Evolutionary conservation across 2,329 filamentous ascomycete genomes (phyloP).

Genomic region (Hymenoscyphus salicellus): DNA sequence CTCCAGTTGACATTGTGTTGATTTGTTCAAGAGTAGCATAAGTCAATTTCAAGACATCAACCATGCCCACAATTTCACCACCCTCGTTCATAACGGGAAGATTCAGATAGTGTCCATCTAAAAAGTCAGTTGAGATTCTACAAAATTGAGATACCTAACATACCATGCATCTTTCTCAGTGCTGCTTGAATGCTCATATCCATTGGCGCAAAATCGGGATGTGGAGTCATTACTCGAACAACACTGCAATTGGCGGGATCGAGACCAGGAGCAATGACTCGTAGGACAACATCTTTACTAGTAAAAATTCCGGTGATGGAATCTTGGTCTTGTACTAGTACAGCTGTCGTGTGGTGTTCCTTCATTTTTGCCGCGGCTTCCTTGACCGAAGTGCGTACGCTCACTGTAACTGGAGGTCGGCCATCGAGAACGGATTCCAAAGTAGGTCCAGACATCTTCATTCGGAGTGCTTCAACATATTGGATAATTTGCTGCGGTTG

Average conservation of each 20-base stretch:
- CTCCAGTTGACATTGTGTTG: slow-evolving; percentile 86
- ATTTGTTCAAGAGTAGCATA: slow-evolving; percentile 97
- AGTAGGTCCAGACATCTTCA: slow-evolving; percentile 97
- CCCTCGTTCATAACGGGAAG: slow-evolving; percentile 96
- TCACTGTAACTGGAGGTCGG: slow-evolving; percentile 88
- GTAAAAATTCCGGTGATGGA: slow-evolving; percentile 99
- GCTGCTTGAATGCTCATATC: slow-evolving; percentile 99
- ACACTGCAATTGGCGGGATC: slow-evolving; percentile 95
- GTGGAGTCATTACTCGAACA: slow-evolving; percentile 97
- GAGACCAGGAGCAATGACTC: slow-evolving; percentile 93
- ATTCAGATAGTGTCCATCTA: slow-evolving; percentile 97
- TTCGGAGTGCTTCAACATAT: slow-evolving; percentile 91
- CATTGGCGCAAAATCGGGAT: slow-evolving; percentile 96
- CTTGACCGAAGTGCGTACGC: slow-evolving; percentile 91
- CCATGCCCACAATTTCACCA: slow-evolving; percentile 98
- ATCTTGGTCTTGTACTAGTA: slow-evolving; percentile 93
- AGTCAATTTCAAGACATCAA: slow-evolving; percentile 95
- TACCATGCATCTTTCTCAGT: slow-evolving; percentile 97
- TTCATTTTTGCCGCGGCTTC: slow-evolving; percentile 96
- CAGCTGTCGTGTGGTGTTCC: slow-evolving; percentile 95
- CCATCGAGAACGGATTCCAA: slow-evolving; percentile 92
- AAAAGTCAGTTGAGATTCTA: slow-evolving; percentile 23
- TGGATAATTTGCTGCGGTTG: slow-evolving; percentile 99
- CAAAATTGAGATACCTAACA: slow-evolving; percentile 36
- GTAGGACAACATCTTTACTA: slow-evolving; percentile 96